Conservation (phyloP, 352 stramenopile genomes). For the Elongisporangium undulatum region DNA sequence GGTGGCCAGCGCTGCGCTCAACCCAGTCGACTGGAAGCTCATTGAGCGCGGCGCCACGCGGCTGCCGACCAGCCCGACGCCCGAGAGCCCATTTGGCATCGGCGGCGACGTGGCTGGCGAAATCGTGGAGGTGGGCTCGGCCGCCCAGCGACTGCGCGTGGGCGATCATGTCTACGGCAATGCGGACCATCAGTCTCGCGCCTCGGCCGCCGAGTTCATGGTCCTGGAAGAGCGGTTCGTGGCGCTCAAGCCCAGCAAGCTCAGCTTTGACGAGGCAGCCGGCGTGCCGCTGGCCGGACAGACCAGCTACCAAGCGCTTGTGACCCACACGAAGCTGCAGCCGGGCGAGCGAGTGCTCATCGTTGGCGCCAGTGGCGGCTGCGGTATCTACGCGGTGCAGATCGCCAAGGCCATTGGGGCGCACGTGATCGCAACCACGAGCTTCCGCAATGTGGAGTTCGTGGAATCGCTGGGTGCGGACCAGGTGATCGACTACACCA, state of each 20-base stretch:
- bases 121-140: slow-evolving; percentile 21
- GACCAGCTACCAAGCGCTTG: slow-evolving; percentile 30
- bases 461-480: slow-evolving; percentile 42
- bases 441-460: slow-evolving; percentile 31
- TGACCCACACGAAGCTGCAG: slow-evolving; percentile 21
- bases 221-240: slow-evolving; percentile 17
- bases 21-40: slow-evolving; percentile 22
- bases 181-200: neutral
- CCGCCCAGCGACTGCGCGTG: slow-evolving; percentile 18
- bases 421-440: slow-evolving; percentile 26
- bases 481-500: slow-evolving; percentile 49
- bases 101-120: slow-evolving; percentile 33
- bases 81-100: slow-evolving; percentile 21
- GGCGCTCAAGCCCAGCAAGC: slow-evolving; percentile 29
- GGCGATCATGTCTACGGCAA: slow-evolving; percentile 30
- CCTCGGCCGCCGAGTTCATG: slow-evolving; percentile 35
- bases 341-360: slow-evolving; percentile 34
- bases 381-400: slow-evolving; percentile 49
- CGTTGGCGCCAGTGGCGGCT: slow-evolving; percentile 52
- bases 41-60: slow-evolving; percentile 7
- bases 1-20: slow-evolving; percentile 24
- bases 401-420: slow-evolving; percentile 46
- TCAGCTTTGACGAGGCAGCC: slow-evolving; percentile 33
- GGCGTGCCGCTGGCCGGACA: slow-evolving; percentile 18
- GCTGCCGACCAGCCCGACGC: slow-evolving; percentile 11